Evolutionary conservation across 768 basidiomycete genomes (phyloP), one percentile per base, ranked within the genome.

Genomic region (Galerina marginata): DNA sequence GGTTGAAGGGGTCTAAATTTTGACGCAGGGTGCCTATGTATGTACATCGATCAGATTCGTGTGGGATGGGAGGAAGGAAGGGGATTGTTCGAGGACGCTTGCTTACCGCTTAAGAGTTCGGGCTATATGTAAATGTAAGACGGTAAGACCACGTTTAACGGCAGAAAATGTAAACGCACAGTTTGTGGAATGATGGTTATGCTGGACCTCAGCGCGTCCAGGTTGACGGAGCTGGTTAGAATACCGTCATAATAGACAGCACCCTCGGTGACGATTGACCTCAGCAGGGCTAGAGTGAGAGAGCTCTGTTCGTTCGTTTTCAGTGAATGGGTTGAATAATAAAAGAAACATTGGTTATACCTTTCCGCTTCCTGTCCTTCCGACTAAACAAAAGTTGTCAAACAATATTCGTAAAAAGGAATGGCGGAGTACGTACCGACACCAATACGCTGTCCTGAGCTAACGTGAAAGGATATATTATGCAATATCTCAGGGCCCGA

Each of bases 1-100:
- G 80, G 12, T 77, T 75, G 65, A 88, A 88, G 0, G 88, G 88
- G 66, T 90, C 88, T 20, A 89, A 70, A 65, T 90, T 90, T 63
- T 81, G 80, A 9, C 88, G 75, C 1, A 91, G 73, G 3, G 84
- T 84, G 36, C 64, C 89, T 88, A 33, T 16, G 36, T 3, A 40
- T 33, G 1, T 3, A 33, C 29, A 7, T 33, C 7, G 29, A 7
- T 33, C 29, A 12, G n/a, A 46, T 14, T 29, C 7, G 9, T 26
- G 46, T 53, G n/a, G 36, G 16, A 14, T 20, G 15, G 25, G 16
- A 25, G 11, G 16, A 36, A 20, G 3, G n/a, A 1, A 26, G 16
- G 40, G 1, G 20, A 20, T 20, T 20, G 20, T 20, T 20, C 20
- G 20, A 20, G 20, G 15, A n/a, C 20, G 5, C 62, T 38, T 46